phyloP scores from a whole-genome alignment of 2,329 filamentous ascomycete species.

The Aquanectria penicillioides region DNA sequence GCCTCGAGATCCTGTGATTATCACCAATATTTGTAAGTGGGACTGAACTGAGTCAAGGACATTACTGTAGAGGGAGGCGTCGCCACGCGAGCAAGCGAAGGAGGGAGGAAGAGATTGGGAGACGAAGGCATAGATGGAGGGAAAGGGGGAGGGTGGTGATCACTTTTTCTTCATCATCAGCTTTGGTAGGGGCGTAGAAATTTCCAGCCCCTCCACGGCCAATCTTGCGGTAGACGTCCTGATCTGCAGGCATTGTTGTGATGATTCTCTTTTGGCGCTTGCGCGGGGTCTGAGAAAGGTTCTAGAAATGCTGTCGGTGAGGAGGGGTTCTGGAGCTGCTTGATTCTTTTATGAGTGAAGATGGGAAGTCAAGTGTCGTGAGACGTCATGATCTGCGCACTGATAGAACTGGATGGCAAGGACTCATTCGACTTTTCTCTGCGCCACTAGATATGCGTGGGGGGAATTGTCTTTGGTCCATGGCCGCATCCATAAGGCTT shows the following conservation, averaged over 20 bases:
- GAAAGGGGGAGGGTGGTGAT: constrained; percentile 1
- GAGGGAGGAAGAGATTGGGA: too few relatives aligned
- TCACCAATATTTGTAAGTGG: constrained; percentile 16
- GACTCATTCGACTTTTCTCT: not conserved
- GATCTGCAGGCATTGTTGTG: constrained; percentile 35
- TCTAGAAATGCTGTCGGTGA: not conserved
- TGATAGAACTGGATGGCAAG: constrained; percentile 10
- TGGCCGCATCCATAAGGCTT: constrained; percentile 17
- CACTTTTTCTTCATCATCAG: constrained; percentile 55
- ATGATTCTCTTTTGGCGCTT: not conserved
- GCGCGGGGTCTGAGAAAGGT: not conserved
- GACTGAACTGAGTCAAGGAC: not conserved
- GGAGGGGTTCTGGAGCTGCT: not conserved
- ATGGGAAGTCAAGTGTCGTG: not conserved
- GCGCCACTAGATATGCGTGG: constrained; percentile 22
- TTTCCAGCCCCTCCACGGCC: constrained; percentile 74
- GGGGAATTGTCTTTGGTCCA: constrained; percentile 21
- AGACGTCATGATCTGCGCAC: constrained; percentile 3
- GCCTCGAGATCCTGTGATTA: constrained; percentile 53
- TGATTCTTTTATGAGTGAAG: constrained; percentile 10
- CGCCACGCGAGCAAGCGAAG: too few relatives aligned
- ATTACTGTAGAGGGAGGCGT: not conserved
- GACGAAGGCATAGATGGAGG: not conserved
- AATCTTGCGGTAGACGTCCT: constrained; percentile 60
- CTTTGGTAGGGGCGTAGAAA: constrained; percentile 63